Percentiles rank a stretch among this genome's conserved stretches.
Conservation (phyloP, 106 monocot genomes). For the Xerophyta viscosa region DNA sequence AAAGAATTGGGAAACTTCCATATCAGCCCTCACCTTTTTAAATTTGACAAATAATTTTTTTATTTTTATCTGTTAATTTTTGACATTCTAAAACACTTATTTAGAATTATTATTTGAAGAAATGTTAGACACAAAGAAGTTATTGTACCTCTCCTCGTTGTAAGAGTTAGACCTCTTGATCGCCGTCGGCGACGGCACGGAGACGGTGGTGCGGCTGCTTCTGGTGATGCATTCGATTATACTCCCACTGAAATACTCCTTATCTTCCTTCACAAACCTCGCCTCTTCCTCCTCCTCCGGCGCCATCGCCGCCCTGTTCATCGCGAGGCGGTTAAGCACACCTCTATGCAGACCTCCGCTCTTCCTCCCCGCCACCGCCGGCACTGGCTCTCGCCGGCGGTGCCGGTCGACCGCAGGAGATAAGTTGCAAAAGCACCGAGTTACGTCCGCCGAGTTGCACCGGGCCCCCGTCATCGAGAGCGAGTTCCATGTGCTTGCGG, state of each 20-base stretch:
- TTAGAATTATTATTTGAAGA: too few species aligned
- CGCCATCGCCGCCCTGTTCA: slow-evolving; percentile 2
- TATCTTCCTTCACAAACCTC: slow-evolving; percentile 54
- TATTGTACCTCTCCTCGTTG: slow-evolving; percentile 66
- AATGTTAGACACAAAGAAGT: too few species aligned
- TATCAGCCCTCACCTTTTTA: too few species aligned
- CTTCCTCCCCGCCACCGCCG: slow-evolving; percentile 22
- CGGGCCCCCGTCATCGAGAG: slow-evolving; percentile 26
- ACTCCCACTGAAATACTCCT: slow-evolving; percentile 96
- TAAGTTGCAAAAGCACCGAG: slow-evolving; percentile 69
- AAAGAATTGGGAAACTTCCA: too few species aligned
- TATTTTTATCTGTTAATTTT: background rate
- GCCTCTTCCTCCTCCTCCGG: slow-evolving; percentile 26
- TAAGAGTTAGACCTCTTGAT: slow-evolving; percentile 74
- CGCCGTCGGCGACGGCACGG: slow-evolving; percentile 7
- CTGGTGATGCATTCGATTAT: slow-evolving; percentile 49
- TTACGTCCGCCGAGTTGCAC: slow-evolving; percentile 10
- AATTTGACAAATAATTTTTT: background rate
- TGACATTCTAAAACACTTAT: too few species aligned
- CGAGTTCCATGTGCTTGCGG: slow-evolving; percentile 31
- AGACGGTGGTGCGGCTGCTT: background rate
- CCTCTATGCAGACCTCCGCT: slow-evolving; percentile 24
- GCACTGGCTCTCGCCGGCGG: slow-evolving; percentile 2
- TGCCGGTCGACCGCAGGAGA: slow-evolving; percentile 54
- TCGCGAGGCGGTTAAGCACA: slow-evolving; percentile 28